phyloP scores from a whole-genome alignment of 352 stramenopile genomes.

The Globisporangium cylindrosporum region DNA sequence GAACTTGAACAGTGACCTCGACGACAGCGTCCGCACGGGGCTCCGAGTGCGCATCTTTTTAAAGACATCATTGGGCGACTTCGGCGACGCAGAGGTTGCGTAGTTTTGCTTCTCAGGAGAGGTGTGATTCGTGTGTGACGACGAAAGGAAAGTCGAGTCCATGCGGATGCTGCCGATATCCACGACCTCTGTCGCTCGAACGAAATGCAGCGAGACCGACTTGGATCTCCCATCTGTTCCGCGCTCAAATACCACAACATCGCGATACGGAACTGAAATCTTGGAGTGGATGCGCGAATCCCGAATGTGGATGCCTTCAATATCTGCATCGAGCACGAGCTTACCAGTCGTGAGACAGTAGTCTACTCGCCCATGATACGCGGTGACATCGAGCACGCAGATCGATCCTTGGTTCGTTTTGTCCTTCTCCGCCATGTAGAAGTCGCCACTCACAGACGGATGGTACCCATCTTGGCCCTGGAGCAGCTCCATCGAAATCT shows the following conservation, averaged over 20 bases:
- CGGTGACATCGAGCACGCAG: conserved; percentile 51
- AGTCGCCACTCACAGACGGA: conserved; percentile 66
- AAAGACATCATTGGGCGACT: conserved; percentile 12
- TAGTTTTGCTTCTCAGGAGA: background rate
- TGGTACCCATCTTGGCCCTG: conserved; percentile 77
- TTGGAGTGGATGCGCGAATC: conserved; percentile 60
- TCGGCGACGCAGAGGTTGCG: background rate
- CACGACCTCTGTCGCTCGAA: conserved; percentile 39
- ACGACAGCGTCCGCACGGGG: conserved; percentile 35
- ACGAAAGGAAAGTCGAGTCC: conserved; percentile 34
- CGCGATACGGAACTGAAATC: conserved; percentile 59
- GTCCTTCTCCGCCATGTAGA: conserved; percentile 66
- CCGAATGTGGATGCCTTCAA: conserved; percentile 61
- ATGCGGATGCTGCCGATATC: conserved; percentile 42
- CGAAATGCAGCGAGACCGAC: conserved; percentile 64
- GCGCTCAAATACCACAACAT: conserved; percentile 71
- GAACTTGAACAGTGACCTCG: conserved; percentile 29
- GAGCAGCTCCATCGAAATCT: conserved; percentile 79
- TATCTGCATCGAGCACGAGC: conserved; percentile 43
- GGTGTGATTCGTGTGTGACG: conserved; percentile 3
- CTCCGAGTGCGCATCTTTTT: conserved; percentile 13
- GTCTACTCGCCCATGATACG: conserved; percentile 40
- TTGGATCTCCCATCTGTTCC: conserved; percentile 32
- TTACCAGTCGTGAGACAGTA: conserved; percentile 54
- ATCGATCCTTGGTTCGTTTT: conserved; percentile 75